Evolutionary conservation across 2,329 filamentous ascomycete genomes (phyloP).

Genomic region (Hortaea werneckii): DNA sequence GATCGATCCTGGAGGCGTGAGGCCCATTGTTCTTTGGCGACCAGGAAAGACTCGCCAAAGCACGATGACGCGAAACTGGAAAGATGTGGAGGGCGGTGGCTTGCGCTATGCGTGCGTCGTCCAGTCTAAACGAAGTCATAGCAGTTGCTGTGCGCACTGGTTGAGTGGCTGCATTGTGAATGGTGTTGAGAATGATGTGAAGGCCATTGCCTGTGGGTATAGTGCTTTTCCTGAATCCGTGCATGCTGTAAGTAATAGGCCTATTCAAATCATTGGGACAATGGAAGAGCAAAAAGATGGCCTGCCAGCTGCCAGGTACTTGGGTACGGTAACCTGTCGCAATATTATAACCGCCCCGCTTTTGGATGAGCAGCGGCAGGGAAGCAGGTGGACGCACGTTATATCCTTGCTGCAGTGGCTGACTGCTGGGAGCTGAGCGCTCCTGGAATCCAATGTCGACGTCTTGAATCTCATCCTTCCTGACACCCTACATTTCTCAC

Average conservation of each 20-base stretch:
- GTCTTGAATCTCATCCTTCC: not conserved
- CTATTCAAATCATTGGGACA: not conserved
- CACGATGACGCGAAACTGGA: not conserved
- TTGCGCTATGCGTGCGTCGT: not conserved
- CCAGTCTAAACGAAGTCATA: not conserved
- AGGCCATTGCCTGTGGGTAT: not conserved
- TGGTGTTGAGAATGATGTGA: not conserved
- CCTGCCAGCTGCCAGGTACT: not conserved
- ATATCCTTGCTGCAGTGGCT: not conserved
- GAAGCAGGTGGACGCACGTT: not conserved
- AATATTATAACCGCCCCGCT: not conserved
- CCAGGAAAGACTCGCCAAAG: not conserved
- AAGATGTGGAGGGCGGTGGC: not conserved
- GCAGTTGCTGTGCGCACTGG: not conserved
- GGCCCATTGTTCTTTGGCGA: not conserved
- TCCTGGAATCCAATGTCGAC: too few species aligned
- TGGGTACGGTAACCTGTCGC: not conserved
- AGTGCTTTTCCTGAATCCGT: too few species aligned
- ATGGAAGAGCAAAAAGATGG: not conserved
- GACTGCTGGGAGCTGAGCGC: not conserved
- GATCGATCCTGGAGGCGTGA: not conserved
- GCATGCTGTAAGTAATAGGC: not conserved
- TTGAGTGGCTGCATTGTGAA: not conserved
- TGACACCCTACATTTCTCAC: not conserved
- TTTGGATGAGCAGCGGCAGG: not conserved